phyloP scores from a whole-genome alignment of 768 basidiomycete genomes.

The Termitomyces sp. region DNA sequence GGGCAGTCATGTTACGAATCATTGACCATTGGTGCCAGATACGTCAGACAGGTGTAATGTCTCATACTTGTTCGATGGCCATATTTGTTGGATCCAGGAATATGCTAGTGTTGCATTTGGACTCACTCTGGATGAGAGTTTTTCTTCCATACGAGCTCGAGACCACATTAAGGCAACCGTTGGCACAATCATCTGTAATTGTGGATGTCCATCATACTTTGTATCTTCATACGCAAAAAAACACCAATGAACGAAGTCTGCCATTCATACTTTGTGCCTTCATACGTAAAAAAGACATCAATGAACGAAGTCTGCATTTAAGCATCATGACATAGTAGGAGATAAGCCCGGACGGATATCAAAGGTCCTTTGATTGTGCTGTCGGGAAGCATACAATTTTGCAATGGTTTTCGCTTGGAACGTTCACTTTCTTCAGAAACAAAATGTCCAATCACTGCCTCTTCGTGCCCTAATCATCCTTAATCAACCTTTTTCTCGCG shows the following conservation, averaged over 20 bases:
- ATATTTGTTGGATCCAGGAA: background rate
- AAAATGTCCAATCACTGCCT: background rate
- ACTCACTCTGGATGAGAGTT: background rate
- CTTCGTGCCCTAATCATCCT: conserved; percentile 72
- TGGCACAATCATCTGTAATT: background rate
- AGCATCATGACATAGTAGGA: background rate
- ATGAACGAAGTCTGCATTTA: background rate
- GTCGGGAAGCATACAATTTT: background rate
- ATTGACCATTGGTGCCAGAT: conserved; percentile 3
- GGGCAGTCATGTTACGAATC: background rate
- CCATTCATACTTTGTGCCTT: too few relatives aligned
- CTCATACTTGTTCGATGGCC: background rate
- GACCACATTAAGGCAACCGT: background rate
- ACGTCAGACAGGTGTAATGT: conserved; percentile 7
- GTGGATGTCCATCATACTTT: background rate
- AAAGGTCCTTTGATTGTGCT: too few relatives aligned
- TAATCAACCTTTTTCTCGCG: conserved; percentile 77
- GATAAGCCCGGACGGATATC: too few relatives aligned
- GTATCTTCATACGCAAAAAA: background rate
- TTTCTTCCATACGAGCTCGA: background rate
- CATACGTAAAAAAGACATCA: background rate
- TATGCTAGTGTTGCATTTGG: background rate
- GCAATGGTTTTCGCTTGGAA: conserved; percentile 28
- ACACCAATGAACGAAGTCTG: background rate
- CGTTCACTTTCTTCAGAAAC: conserved; percentile 31